Percentiles rank a stretch among this genome's conserved stretches.
Evolutionary conservation across 805 yeast species (phyloP).

Genomic region (Candida pini): DNA sequence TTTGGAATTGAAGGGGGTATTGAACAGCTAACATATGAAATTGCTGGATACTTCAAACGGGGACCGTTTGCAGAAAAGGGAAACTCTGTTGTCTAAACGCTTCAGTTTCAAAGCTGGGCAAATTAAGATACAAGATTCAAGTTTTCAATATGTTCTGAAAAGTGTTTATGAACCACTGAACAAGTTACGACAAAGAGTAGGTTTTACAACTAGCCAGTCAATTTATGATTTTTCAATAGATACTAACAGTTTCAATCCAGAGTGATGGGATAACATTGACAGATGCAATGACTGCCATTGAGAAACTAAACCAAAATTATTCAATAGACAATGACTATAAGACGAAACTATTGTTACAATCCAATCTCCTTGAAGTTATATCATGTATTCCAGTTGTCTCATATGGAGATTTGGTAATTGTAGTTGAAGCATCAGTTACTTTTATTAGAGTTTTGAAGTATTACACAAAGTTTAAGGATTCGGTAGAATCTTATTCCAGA

Average conservation of each 20-base stretch:
- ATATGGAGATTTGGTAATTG: too few relatives aligned
- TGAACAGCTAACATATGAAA: too few relatives aligned
- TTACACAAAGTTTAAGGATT: slow-evolving; percentile 12
- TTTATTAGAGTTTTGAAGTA: slow-evolving; percentile 9
- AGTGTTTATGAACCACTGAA: slow-evolving; percentile 6
- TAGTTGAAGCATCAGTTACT: too few relatives aligned
- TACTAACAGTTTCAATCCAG: slow-evolving; percentile 4
- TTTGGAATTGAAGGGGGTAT: too few relatives aligned
- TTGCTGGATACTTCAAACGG: too few relatives aligned
- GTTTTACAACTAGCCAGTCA: not conserved
- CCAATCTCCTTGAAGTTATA: slow-evolving; percentile 8
- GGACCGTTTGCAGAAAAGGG: too few relatives aligned
- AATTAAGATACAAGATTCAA: slow-evolving; percentile 14
- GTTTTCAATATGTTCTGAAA: slow-evolving; percentile 15
- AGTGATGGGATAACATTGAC: slow-evolving; percentile 10
- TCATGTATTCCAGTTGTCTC: slow-evolving; percentile 3
- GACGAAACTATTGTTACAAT: slow-evolving; percentile 9
- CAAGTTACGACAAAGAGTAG: slow-evolving; percentile 7
- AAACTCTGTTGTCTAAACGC: too few relatives aligned
- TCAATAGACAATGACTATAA: slow-evolving; percentile 6
- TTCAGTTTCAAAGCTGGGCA: too few relatives aligned
- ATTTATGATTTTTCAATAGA: too few relatives aligned
- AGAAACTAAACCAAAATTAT: slow-evolving; percentile 15
- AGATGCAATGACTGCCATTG: slow-evolving; percentile 8
- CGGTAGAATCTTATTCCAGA: slow-evolving; percentile 4